Percentiles rank a stretch among this genome's conserved stretches.
Conservation (phyloP, 768 basidiomycete species). For the Leccinum subgranulosum region DNA sequence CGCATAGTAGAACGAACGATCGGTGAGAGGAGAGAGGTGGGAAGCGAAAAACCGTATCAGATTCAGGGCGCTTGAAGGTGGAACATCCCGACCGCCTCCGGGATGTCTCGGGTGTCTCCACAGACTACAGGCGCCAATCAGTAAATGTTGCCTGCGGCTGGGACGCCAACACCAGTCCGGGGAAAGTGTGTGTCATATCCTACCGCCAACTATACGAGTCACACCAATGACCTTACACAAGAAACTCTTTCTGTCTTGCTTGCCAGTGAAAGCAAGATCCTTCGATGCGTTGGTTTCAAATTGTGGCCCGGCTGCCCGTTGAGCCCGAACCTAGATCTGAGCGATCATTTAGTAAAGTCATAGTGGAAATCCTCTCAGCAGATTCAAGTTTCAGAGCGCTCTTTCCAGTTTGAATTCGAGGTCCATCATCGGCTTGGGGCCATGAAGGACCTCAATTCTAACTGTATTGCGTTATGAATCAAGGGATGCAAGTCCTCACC, state of each 20-base stretch:
- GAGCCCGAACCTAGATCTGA: neutral
- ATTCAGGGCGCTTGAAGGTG: neutral
- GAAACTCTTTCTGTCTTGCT: neutral
- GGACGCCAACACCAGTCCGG: neutral
- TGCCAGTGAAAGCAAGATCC: neutral
- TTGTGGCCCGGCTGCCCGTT: neutral
- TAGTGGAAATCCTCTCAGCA: neutral
- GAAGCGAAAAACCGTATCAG: neutral
- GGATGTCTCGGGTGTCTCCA: neutral
- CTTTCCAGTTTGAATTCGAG: neutral
- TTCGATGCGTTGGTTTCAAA: neutral
- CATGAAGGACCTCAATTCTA: neutral
- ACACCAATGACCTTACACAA: too few relatives aligned
- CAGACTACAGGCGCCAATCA: neutral
- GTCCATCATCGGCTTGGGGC: neutral
- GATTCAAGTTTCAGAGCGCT: neutral
- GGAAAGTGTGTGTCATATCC: too few relatives aligned
- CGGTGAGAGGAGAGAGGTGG: neutral
- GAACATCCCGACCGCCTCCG: neutral
- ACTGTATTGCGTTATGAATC: neutral
- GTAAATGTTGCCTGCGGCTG: neutral
- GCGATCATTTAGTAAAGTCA: neutral
- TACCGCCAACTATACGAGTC: too few relatives aligned
- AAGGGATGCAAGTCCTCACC: too few relatives aligned
- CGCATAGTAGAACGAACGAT: neutral